Evolutionary conservation across 805 yeast genomes (phyloP), one percentile per base, ranked within the genome.

Genomic region (Wickerhamiella shivajii): DNA sequence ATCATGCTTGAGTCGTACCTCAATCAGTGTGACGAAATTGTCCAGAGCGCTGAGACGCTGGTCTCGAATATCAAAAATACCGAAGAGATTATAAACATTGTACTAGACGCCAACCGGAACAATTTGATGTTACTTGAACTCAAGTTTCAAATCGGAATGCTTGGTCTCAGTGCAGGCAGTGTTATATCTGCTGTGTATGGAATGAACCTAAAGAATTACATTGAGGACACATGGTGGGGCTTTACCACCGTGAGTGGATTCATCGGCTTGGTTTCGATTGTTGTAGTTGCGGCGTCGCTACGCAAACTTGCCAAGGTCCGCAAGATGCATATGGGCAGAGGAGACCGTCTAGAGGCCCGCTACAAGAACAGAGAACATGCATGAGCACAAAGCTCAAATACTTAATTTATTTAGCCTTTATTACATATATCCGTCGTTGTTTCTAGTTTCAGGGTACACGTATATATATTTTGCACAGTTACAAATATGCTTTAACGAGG

Each of bases 1-100:
- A 66, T 90, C 63, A 62, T 90, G 33, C 56, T 90, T 16, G 99
- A 90, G 50, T 77, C 93, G 1, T 90, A 90, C 59, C 83, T 80
- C 46, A 76, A 77, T 33, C 92, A 87, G 35, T 70, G 80, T 39
- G 97, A 87, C 57, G 96, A 92, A 47, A 79, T 90, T 41, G 96
- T 87, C 2, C 97, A 90, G 52, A 78, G 79, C 3, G 77, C 77
- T 14, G 90, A 77, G 41, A 78, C 70, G 43, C 59, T 80, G 23
- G 67, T 73, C 20, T 68, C 78, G n/a, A 85, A 87, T 51, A 87
- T 90, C 35, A 71, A 71, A 42, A 80, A 93, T 14, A 85, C 96
- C 0, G 97, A 90, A 53, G 98, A 90, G 53, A 84, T 90, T 47
- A 84, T 85, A 39, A 84, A 84, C 48, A 85, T 90, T 43, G 77